These are phyloP conservation scores for Stentor coeruleus DNA, from an alignment of 73 alveolate species.

Conservation along the genomic window DNA sequence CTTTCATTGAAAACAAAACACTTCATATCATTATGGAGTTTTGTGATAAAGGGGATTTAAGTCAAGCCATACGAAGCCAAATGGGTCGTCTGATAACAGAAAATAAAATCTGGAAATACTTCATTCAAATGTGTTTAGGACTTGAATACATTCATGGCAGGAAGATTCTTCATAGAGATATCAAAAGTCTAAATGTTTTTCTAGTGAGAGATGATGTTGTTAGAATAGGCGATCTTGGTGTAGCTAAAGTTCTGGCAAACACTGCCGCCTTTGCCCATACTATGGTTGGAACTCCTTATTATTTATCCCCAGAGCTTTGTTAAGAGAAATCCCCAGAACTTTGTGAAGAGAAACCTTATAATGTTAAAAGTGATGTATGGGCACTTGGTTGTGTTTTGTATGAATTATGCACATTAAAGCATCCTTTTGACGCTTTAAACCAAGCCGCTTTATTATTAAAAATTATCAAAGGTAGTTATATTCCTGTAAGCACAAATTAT, in stretches of 20 bases:
- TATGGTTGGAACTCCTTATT: slow-evolving; percentile 78
- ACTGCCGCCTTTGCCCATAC: slow-evolving; percentile 96
- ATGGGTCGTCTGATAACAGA: slow-evolving; percentile 91
- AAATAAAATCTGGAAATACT: slow-evolving; percentile 84
- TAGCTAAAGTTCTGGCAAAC: slow-evolving; percentile 95
- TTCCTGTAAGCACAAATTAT: not conserved
- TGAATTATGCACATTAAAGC: slow-evolving; percentile 17
- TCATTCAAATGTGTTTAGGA: slow-evolving; percentile 92
- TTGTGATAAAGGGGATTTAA: slow-evolving; percentile 99
- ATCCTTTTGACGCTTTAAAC: slow-evolving; percentile 23
- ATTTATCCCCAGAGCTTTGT: slow-evolving; percentile 97
- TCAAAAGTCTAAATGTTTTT: slow-evolving; percentile 95
- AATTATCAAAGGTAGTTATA: not conserved
- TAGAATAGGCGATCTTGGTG: slow-evolving; percentile 97
- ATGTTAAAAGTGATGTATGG: slow-evolving; percentile 39
- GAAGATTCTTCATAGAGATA: slow-evolving; percentile 96
- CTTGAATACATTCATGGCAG: slow-evolving; percentile 95
- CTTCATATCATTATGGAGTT: slow-evolving; percentile 94
- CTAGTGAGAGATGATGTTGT: slow-evolving; percentile 87
- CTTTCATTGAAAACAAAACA: slow-evolving; percentile 91
- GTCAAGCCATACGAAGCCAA: slow-evolving; percentile 81
- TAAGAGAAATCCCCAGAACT: slow-evolving; percentile 82
- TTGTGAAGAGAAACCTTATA: slow-evolving; percentile 80
- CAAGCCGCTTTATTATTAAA: not conserved
- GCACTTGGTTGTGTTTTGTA: slow-evolving; percentile 27